Percentiles rank a stretch among this genome's conserved stretches.
These are phyloP conservation scores for Pterocarpus macrocarpus DNA, from an alignment of 306 rosid species.

Conservation along the genomic window DNA sequence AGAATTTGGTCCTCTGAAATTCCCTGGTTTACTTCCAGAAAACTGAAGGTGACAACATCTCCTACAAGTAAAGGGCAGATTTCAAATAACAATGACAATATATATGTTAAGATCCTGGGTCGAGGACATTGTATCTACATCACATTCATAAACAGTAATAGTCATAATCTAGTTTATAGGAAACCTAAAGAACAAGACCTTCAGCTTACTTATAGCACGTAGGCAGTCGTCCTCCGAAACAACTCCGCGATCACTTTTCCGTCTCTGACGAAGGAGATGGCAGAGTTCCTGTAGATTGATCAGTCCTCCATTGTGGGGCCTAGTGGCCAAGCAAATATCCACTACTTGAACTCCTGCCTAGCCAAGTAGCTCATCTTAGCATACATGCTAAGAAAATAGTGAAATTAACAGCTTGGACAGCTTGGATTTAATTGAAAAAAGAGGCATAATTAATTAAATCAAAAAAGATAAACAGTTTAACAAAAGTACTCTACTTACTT, in stretches of 20 bases:
- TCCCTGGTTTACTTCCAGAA: constrained; percentile 20
- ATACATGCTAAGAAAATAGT: constrained; percentile 31
- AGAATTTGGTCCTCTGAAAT: constrained; percentile 22
- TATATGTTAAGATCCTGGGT: background rate
- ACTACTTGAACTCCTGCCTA: constrained; percentile 94
- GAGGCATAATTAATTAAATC: background rate
- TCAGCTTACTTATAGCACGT: constrained; percentile 92
- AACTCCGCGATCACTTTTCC: constrained; percentile 85
- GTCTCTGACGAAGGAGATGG: constrained; percentile 71
- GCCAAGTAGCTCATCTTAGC: constrained; percentile 58
- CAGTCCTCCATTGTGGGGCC: constrained; percentile 93
- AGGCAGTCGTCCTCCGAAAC: constrained; percentile 96
- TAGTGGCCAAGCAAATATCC: constrained; percentile 91
- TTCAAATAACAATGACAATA: no score
- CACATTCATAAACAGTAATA: constrained; percentile 13
- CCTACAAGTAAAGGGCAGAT: no score
- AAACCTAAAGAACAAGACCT: constrained; percentile 63
- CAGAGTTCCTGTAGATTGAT: constrained; percentile 91
- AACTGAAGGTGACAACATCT: background rate
- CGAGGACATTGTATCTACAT: background rate
- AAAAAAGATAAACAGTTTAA: constrained; percentile 10
- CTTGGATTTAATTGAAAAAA: background rate
- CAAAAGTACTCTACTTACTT: constrained; percentile 6
- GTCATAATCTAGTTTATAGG: constrained; percentile 18
- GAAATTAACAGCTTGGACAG: constrained; percentile 7